Conservation (phyloP, 1,139 yeast genomes). For the Taphrina confusa region DNA sequence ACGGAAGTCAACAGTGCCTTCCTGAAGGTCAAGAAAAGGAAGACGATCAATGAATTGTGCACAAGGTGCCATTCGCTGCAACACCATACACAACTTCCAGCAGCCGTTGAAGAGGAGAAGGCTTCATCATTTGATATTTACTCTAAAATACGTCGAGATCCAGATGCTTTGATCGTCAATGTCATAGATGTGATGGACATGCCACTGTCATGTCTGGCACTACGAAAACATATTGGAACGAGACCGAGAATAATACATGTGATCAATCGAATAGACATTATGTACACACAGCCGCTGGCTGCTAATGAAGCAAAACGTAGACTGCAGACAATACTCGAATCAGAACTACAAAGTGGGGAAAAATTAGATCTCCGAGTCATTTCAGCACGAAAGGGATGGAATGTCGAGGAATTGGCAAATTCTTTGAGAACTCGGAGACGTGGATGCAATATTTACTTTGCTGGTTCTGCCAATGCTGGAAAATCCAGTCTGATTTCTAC, state of each 20-base stretch:
- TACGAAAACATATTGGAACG: conserved; percentile 24
- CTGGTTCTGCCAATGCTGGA: conserved; percentile 32
- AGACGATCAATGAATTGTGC: neutral
- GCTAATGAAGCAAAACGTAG: neutral
- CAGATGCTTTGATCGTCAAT: conserved; percentile 26
- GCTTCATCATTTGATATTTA: conserved; percentile 16
- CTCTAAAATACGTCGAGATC: conserved; percentile 21
- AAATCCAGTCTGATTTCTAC: conserved; percentile 22
- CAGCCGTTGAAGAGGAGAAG: conserved; percentile 9
- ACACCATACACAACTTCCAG: conserved; percentile 13
- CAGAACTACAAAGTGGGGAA: neutral
- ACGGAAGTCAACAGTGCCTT: neutral
- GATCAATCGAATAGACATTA: conserved; percentile 26
- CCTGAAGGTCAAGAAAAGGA: neutral
- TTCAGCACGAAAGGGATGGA: conserved; percentile 28
- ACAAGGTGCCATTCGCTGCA: conserved; percentile 28
- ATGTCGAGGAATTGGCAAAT: conserved; percentile 12
- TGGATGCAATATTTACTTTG: conserved; percentile 26
- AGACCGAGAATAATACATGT: conserved; percentile 28
- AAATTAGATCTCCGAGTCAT: conserved; percentile 8
- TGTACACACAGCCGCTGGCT: conserved; percentile 5
- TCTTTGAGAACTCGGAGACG: conserved; percentile 17
- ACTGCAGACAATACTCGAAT: neutral
- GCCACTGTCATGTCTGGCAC: conserved; percentile 20
- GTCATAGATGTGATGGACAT: conserved; percentile 30